A percentile compares a stretch with the other conserved stretches of the same genome.
phyloP scores from a whole-genome alignment of 2,329 filamentous ascomycete species.

The Fusarium sp. region DNA sequence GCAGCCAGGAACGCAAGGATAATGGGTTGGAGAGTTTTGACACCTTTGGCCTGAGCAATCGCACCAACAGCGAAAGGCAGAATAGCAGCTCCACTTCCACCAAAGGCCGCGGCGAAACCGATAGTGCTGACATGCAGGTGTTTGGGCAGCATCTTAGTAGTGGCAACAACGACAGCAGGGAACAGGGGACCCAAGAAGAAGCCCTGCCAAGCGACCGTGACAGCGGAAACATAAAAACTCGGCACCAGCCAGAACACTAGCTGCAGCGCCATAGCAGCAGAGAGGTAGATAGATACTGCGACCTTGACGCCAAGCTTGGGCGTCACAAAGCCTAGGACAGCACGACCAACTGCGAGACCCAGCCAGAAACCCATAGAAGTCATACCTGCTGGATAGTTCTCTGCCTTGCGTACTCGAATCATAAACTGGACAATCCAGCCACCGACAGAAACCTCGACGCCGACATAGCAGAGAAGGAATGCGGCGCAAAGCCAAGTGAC shows the following conservation, averaged over 20 bases:
- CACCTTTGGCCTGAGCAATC: conserved; percentile 71
- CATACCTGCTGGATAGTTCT: conserved; percentile 79
- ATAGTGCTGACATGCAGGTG: conserved; percentile 84
- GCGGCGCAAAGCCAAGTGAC: conserved; percentile 79
- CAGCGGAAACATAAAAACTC: conserved; percentile 80
- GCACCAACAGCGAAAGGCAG: conserved; percentile 77
- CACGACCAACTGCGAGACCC: conserved; percentile 79
- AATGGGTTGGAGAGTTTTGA: conserved; percentile 70
- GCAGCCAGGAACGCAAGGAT: conserved; percentile 65
- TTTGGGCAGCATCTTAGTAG: conserved; percentile 77
- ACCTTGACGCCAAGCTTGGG: conserved; percentile 78
- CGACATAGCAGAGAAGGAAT: conserved; percentile 84
- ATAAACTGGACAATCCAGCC: conserved; percentile 91
- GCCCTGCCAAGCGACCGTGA: conserved; percentile 79
- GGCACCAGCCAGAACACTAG: conserved; percentile 88
- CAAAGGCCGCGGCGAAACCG: conserved; percentile 83
- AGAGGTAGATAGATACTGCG: conserved; percentile 73
- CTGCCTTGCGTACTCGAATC: conserved; percentile 79
- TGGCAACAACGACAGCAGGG: conserved; percentile 78
- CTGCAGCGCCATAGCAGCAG: conserved; percentile 74
- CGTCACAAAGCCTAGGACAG: conserved; percentile 81
- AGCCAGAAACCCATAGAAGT: conserved; percentile 86
- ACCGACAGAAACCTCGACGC: conserved; percentile 80
- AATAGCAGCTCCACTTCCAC: conserved; percentile 79
- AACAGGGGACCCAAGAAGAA: conserved; percentile 87